phyloP scores from a whole-genome alignment of 2,329 filamentous ascomycete genomes.

The Aureobasidium sp. region DNA sequence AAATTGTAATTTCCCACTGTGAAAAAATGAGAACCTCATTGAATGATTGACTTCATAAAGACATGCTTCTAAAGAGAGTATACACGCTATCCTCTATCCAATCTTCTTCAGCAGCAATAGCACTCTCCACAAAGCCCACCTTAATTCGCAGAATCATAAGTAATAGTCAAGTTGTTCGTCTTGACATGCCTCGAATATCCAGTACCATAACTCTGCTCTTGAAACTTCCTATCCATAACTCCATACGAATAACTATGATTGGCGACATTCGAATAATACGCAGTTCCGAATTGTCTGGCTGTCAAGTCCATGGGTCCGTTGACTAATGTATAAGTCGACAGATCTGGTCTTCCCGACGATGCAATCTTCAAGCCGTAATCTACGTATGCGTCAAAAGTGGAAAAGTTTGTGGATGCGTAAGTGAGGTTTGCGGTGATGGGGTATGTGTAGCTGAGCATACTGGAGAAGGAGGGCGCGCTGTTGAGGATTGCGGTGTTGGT shows the following conservation, averaged over 20 bases:
- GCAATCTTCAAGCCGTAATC: background rate
- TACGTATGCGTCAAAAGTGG: background rate
- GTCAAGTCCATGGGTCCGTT: background rate
- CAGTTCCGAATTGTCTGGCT: background rate
- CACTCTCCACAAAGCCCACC: background rate
- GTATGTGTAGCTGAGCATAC: background rate
- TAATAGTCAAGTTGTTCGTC: background rate
- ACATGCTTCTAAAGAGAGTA: no score
- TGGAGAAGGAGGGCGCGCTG: background rate
- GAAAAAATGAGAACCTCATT: no score
- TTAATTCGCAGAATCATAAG: background rate
- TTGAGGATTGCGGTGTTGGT: constrained; percentile 25
- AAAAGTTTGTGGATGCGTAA: background rate
- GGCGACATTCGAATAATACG: background rate
- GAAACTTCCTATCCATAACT: background rate
- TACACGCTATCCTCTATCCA: no score
- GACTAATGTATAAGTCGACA: background rate
- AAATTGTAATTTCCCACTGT: no score
- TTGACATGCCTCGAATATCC: background rate
- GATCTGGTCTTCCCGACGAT: background rate
- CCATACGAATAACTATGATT: constrained; percentile 4
- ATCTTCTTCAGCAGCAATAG: no score
- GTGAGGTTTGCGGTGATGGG: background rate
- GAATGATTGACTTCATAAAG: no score
- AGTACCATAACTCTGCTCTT: background rate